Conservation (phyloP, 2,329 filamentous ascomycete genomes). For the Penicillium sp. region DNA sequence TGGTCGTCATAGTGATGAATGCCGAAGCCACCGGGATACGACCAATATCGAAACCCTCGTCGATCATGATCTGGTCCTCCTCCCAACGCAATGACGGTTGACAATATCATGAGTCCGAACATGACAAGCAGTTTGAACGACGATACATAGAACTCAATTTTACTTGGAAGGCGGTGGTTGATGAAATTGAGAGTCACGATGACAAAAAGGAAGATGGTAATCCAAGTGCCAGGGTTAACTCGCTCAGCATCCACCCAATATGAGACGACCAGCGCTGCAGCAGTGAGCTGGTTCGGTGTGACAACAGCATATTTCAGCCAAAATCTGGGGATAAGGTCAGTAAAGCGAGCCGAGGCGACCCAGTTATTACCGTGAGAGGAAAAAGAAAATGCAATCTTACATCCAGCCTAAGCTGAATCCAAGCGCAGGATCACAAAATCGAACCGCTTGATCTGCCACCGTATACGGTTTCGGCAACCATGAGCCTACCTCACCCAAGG, state of each 20-base stretch:
- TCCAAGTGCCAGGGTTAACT: constrained; percentile 75
- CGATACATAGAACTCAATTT: constrained; percentile 58
- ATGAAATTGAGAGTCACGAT: constrained; percentile 67
- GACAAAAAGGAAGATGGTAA: constrained; percentile 63
- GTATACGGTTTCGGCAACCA: constrained; percentile 74
- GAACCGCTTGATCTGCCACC: constrained; percentile 73
- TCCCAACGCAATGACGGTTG: constrained; percentile 62
- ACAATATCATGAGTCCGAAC: constrained; percentile 62
- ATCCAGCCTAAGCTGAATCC: constrained; percentile 75
- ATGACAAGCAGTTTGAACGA: constrained; percentile 68
- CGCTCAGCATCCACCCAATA: constrained; percentile 67
- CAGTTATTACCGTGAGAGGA: background rate
- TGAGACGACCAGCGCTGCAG: constrained; percentile 70
- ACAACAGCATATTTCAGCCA: constrained; percentile 80
- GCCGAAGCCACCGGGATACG: constrained; percentile 57
- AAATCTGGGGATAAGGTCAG: constrained; percentile 30
- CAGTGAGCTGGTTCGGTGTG: constrained; percentile 80
- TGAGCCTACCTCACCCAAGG: constrained; percentile 76
- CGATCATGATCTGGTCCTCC: constrained; percentile 61
- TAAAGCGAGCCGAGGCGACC: background rate
- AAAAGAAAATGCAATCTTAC: constrained; percentile 37
- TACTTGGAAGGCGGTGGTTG: constrained; percentile 64
- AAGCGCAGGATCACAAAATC: constrained; percentile 76
- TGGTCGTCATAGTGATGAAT: constrained; percentile 39
- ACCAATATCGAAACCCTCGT: constrained; percentile 66